Base-by-base conservation (phyloP, 305 asterid species). In the Rubia occidens region DNA sequence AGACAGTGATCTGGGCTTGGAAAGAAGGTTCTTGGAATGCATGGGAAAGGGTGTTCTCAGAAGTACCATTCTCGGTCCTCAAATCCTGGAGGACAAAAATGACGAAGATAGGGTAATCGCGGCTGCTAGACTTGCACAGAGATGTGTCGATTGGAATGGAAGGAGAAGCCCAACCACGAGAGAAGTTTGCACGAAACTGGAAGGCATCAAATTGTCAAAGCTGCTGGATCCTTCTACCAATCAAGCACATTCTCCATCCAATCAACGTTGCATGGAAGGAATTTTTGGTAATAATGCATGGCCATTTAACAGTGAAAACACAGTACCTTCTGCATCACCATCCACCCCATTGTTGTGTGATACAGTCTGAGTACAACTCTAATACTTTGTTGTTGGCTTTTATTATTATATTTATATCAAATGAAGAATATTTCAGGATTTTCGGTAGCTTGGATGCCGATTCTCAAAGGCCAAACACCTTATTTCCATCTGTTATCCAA, bases 1-100 rank as follows among this genome's bases (percentile, higher is more conserved):
- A n/a, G 59, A 53, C 1, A 53, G 59, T n/a, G 26, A 53, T 53
- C 2, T 53, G 7, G 59, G 59, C 58, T 21, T 53, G 58, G 58
- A 24, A 17, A 51, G 58, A 51, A 51, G 58, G 24, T 51, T 51
- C 8, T 17, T 51, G 24, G 59, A 53, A 7, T 53, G 26, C 26
- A 17, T 6, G 59, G 26, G 11, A 53, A 51, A 0, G 7, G 40
- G 40, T 37, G 7, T 76, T 90, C 97, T 63, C 6, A 6, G 0
- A 5, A 53, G 2, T 53, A 53, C 59, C 59, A 53, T 53, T 53
- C 59, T 53, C 18, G 59, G n/a, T 53, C 59, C 59, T 17, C 59
- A 53, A 53, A 53, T n/a, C 9, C 1, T n/a, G 3, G 59, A 53
- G 1, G 59, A 53, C 11, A 9, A 53, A 53, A n/a, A n/a, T 53